Percentiles rank a stretch among this genome's conserved stretches.
These are phyloP conservation scores for Ophiostoma himal-ulmi DNA, from an alignment of 2,329 filamentous ascomycete species.

Conservation along the genomic window DNA sequence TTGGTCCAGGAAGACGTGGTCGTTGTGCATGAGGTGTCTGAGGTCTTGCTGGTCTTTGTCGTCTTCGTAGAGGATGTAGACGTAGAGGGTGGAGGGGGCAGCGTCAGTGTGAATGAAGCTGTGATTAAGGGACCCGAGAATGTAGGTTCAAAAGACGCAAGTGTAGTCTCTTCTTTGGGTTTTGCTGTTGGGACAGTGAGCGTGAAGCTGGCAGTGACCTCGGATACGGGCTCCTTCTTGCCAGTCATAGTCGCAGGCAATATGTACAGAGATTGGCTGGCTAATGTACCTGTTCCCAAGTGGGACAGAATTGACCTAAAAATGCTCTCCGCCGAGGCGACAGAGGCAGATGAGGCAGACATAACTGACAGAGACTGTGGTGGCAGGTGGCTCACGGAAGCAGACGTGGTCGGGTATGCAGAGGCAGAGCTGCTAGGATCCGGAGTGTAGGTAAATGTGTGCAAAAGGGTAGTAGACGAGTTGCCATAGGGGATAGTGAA, in stretches of 20 bases:
- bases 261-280: neutral
- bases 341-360: conserved; percentile 2
- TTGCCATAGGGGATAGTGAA: conserved; percentile 22
- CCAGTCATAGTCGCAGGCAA: neutral
- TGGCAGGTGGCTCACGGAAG: neutral
- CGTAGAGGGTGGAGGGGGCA: neutral
- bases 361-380: neutral
- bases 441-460: conserved; percentile 22
- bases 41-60: neutral
- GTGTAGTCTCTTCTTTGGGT: neutral
- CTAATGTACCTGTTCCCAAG: neutral
- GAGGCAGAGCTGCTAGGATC: neutral
- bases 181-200: conserved; percentile 19
- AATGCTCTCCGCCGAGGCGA: neutral
- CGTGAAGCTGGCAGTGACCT: conserved; percentile 28
- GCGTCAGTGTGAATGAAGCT: conserved; percentile 19
- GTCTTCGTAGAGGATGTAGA: neutral
- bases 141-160: conserved; percentile 1
- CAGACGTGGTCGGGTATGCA: neutral
- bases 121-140: conserved; percentile 18
- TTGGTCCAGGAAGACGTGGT: neutral
- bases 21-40: neutral
- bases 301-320: neutral
- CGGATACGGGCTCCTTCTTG: neutral
- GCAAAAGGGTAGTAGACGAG: conserved; percentile 12